phyloP scores from a whole-genome alignment of 2,329 filamentous ascomycete genomes.

The Triangularia setosa region DNA sequence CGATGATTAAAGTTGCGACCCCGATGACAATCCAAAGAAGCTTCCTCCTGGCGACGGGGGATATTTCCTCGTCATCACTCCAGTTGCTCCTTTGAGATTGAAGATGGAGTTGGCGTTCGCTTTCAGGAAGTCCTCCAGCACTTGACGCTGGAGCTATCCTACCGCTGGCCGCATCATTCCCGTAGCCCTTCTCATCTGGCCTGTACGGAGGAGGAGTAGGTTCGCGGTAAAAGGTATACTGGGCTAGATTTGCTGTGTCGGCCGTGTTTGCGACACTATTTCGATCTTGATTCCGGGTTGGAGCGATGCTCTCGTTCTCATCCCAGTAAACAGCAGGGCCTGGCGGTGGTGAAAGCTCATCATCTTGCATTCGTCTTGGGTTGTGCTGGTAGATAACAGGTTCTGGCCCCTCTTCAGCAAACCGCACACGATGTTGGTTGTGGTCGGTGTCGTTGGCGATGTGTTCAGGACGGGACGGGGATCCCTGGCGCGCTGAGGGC shows the following conservation, averaged over 20 bases:
- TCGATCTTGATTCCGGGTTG: conserved; percentile 9
- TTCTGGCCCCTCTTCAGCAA: conserved; percentile 18
- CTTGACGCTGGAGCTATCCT: conserved; percentile 19
- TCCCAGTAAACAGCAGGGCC: conserved; percentile 30
- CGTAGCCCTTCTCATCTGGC: conserved; percentile 17
- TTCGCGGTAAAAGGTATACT: conserved; percentile 41
- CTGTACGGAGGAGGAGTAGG: conserved; percentile 34
- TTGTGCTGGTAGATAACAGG: neutral
- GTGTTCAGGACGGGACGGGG: conserved; percentile 1
- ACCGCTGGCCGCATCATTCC: conserved; percentile 24
- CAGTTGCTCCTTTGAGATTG: conserved; percentile 5
- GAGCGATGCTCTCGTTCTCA: conserved; percentile 7
- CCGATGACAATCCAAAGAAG: conserved; percentile 36
- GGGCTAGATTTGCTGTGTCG: conserved; percentile 22
- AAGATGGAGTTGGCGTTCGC: conserved; percentile 3
- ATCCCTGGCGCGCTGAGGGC: conserved; percentile 15
- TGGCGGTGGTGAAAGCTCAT: conserved; percentile 4
- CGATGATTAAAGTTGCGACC: conserved; percentile 30
- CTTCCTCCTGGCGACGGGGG: conserved; percentile 30
- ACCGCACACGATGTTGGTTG: conserved; percentile 17
- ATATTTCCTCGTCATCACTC: conserved; percentile 7
- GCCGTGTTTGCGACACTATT: neutral
- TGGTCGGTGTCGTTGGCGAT: conserved; percentile 5
- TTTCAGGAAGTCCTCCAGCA: conserved; percentile 10
- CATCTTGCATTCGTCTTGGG: neutral